Conservation (phyloP, 345 rosid species). For the Melaleuca alternifolia region DNA sequence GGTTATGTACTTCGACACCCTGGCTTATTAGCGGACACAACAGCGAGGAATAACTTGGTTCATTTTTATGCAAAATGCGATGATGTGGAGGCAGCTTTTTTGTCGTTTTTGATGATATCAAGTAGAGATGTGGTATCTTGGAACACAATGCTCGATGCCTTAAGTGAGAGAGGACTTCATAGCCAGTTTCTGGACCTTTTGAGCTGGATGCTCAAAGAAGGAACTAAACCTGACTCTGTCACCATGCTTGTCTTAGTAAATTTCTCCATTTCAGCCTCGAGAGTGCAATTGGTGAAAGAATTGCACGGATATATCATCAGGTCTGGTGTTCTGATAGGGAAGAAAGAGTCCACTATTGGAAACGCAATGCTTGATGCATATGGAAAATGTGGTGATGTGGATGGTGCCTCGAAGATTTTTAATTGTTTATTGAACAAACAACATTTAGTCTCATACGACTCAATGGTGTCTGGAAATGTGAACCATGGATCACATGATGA, state of each 20-base stretch:
- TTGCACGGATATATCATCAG: constrained; percentile 58
- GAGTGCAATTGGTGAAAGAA: constrained; percentile 47
- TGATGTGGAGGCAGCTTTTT: constrained; percentile 38
- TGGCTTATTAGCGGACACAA: constrained; percentile 21
- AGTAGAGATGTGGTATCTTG: constrained; percentile 49
- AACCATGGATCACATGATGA: constrained; percentile 42
- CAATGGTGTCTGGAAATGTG: constrained; percentile 50
- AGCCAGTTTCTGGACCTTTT: constrained; percentile 33
- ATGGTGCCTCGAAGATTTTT: constrained; percentile 48
- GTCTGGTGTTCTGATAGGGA: constrained; percentile 25
- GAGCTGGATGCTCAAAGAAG: constrained; percentile 34
- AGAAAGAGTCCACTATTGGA: constrained; percentile 27
- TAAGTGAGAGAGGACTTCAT: constrained; percentile 21
- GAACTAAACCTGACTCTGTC: constrained; percentile 36
- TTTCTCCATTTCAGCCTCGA: constrained; percentile 13
- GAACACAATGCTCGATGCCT: constrained; percentile 52
- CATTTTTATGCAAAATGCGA: constrained; percentile 59
- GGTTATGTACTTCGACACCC: constrained; percentile 31
- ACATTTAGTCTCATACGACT: constrained; percentile 46
- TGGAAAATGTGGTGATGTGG: constrained; percentile 54
- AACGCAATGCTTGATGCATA: constrained; percentile 74
- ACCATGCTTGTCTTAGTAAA: constrained; percentile 36
- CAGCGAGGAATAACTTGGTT: constrained; percentile 40
- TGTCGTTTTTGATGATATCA: constrained; percentile 25
- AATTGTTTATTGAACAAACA: constrained; percentile 30